Evolutionary conservation across 306 rosid species (phyloP), one percentile per base, ranked within the genome.

Genomic region (Quercus dentata): DNA sequence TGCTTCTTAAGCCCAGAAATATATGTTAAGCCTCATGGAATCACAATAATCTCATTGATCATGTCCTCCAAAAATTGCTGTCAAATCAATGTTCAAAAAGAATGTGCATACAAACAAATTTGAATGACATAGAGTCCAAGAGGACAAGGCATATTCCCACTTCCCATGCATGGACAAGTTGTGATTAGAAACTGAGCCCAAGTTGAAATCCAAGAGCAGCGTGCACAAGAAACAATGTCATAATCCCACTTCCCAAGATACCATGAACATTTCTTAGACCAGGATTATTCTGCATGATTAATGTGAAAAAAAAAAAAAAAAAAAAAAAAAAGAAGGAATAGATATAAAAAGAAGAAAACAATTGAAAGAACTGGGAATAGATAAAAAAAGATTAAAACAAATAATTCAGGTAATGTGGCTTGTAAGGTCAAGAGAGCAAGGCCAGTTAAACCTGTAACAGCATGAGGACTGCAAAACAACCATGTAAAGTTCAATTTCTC

Each of bases 191-290:
- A 86, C 98, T 89, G 52, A 92, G 86, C 79, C 93, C 95, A 69
- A 94, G 86, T 82, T 89, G 99, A 74, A 92, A 91, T 71, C 99
- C 99, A 73, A 94, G 87, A 61, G 92, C 92, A 78, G 91, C 93
- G 76, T 92, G 97, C 79, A 94, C 76, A 21, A 94, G 86, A 87
- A 94, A 92, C 54, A 94, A 85, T 14, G 97, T 88, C 97, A 92
- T 94, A 84, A 92, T 94, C 71, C 97, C 88, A 79, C 97, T 89
- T 25, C 97, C 97, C 87, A 92, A 84, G 68, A n/a, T n/a, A n/a
- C n/a, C n/a, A n/a, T n/a, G n/a, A n/a, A n/a, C n/a, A n/a, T n/a
- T n/a, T n/a, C n/a, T n/a, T n/a, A n/a, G n/a, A n/a, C n/a, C n/a
- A n/a, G n/a, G n/a, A n/a, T n/a, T n/a, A n/a, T n/a, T n/a, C n/a